Conservation (phyloP, 495 filamentous ascomycete genomes). For the Hypoxylon fragiforme region DNA sequence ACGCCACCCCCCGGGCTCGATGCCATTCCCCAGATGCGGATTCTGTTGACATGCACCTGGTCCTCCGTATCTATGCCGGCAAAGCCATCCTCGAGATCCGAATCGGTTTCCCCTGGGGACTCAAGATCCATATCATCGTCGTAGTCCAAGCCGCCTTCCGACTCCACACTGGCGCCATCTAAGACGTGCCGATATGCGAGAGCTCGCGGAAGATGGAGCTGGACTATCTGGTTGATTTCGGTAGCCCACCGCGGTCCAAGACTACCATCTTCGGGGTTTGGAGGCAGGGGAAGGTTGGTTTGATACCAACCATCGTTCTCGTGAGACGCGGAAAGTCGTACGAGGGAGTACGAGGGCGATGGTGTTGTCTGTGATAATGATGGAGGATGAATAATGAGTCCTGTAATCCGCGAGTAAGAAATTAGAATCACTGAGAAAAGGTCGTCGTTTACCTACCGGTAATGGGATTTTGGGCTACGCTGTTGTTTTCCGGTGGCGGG, state of each 20-base stretch:
- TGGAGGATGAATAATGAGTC: constrained; percentile 49
- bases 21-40: constrained; percentile 50
- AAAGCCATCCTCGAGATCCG: constrained; percentile 30
- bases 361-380: constrained; percentile 32
- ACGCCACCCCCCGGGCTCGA: constrained; percentile 49
- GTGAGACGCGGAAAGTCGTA: constrained; percentile 50
- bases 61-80: constrained; percentile 27
- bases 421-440: not conserved
- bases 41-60: constrained; percentile 47
- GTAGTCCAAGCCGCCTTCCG: constrained; percentile 14
- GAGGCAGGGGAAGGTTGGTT: constrained; percentile 41
- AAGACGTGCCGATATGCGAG: constrained; percentile 19
- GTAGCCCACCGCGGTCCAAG: constrained; percentile 45
- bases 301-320: constrained; percentile 50
- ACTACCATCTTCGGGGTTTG: constrained; percentile 19
- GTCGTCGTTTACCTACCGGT: constrained; percentile 38
- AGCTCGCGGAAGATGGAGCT: constrained; percentile 38
- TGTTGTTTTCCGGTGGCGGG: constrained; percentile 15
- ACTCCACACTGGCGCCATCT: constrained; percentile 2
- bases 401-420: constrained; percentile 27
- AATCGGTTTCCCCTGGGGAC: constrained; percentile 31
- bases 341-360: constrained; percentile 45
- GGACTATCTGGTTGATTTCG: constrained; percentile 45
- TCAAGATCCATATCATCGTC: constrained; percentile 22
- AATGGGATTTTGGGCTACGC: constrained; percentile 44